Conservation (phyloP, 257 asterid genomes). For the Thymus quinquecostatus region DNA sequence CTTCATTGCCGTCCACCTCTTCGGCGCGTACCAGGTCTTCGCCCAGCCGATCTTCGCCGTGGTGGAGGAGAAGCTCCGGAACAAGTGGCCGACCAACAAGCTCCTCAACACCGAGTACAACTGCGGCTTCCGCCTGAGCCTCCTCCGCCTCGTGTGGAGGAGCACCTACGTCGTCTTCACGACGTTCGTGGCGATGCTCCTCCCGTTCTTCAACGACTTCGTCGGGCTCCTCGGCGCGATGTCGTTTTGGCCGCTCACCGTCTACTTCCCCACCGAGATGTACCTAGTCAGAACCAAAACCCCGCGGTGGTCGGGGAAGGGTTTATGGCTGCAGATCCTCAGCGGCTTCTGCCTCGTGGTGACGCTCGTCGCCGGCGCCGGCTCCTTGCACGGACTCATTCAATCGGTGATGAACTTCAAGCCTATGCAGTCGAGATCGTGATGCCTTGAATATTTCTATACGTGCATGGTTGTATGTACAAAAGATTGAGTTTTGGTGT, state of each 20-base stretch:
- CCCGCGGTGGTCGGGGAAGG: conserved; percentile 21
- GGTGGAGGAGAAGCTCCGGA: conserved; percentile 46
- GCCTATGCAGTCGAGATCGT: conserved; percentile 55
- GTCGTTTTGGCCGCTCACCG: conserved; percentile 69
- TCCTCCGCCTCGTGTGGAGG: conserved; percentile 65
- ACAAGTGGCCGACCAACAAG: conserved; percentile 41
- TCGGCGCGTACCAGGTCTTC: conserved; percentile 82
- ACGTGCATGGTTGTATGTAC: no score
- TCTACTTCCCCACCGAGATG: conserved; percentile 70
- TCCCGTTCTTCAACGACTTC: conserved; percentile 75
- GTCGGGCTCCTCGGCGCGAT: conserved; percentile 69
- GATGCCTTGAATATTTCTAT: neutral
- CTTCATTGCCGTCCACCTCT: conserved; percentile 64
- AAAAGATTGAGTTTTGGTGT: no score
- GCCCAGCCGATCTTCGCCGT: conserved; percentile 60
- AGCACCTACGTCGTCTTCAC: conserved; percentile 53
- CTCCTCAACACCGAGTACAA: conserved; percentile 38
- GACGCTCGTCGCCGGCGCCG: conserved; percentile 66
- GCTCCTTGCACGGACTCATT: conserved; percentile 59
- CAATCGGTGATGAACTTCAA: conserved; percentile 36
- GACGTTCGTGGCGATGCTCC: conserved; percentile 54
- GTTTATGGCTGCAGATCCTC: conserved; percentile 7
- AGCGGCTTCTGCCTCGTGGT: conserved; percentile 50
- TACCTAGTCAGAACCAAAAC: conserved; percentile 44
- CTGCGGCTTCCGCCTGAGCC: conserved; percentile 37